A percentile compares a stretch with the other conserved stretches of the same genome.
These are phyloP conservation scores for Syncephalastrum racemosum DNA, from an alignment of 371 early-diverging fungal species.

Conservation along the genomic window DNA sequence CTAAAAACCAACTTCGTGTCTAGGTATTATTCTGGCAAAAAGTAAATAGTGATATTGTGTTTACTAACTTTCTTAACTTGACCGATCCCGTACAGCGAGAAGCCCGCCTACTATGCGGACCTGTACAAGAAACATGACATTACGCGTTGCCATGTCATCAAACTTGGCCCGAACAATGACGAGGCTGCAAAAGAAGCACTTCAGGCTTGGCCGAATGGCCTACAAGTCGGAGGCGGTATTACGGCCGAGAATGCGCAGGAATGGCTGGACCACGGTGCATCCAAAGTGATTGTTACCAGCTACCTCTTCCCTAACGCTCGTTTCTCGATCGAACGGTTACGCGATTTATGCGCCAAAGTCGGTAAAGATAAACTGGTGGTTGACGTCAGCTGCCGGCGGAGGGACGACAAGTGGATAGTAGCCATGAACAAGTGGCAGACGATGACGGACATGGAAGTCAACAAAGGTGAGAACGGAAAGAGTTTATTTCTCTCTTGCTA, in stretches of 20 bases:
- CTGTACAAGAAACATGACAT: constrained; percentile 75
- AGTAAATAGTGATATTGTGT: not conserved
- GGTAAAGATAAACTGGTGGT: constrained; percentile 87
- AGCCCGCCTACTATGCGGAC: constrained; percentile 76
- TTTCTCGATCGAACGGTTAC: constrained; percentile 70
- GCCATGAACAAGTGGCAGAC: constrained; percentile 98
- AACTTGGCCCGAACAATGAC: constrained; percentile 89
- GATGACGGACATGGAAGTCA: constrained; percentile 85
- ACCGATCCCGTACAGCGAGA: constrained; percentile 48
- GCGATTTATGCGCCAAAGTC: constrained; percentile 56
- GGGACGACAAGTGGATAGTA: constrained; percentile 81
- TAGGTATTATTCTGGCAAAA: constrained; percentile 37
- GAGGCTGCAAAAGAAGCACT: constrained; percentile 85
- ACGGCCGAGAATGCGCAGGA: constrained; percentile 77
- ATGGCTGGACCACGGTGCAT: constrained; percentile 89
- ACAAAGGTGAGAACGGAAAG: constrained; percentile 47
- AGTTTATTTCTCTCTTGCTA: not conserved
- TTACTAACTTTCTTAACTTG: not conserved
- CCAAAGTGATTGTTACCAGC: constrained; percentile 94
- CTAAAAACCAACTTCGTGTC: constrained; percentile 93
- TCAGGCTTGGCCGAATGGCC: constrained; percentile 78
- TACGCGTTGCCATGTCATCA: constrained; percentile 92
- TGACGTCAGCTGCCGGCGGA: constrained; percentile 87
- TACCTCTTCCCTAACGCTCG: constrained; percentile 84
- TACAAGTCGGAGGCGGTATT: constrained; percentile 97